Evolutionary conservation across 2,329 filamentous ascomycete species (phyloP).

Genomic region (Aureobasidium sp.): DNA sequence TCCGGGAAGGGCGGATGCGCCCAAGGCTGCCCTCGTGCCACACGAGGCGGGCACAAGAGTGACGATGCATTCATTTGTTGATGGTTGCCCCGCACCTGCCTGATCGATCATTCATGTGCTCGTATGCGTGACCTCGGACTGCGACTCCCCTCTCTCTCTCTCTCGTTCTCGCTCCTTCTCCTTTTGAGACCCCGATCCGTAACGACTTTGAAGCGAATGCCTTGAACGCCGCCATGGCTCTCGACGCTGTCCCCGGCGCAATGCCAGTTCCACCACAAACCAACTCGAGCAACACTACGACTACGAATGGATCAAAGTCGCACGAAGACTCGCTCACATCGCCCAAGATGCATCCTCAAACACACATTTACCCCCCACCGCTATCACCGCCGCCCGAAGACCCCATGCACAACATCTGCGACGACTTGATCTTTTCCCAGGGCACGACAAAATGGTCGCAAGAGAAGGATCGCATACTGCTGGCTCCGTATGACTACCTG

Average conservation of each 20-base stretch:
- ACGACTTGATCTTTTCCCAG: constrained; percentile 31
- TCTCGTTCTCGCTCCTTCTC: not conserved
- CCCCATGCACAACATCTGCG: constrained; percentile 16
- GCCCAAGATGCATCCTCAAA: constrained; percentile 4
- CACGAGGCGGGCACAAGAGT: not conserved
- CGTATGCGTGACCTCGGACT: not conserved
- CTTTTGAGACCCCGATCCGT: not conserved
- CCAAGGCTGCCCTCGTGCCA: not conserved
- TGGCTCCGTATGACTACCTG: constrained; percentile 74
- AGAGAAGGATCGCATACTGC: constrained; percentile 68
- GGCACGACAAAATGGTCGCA: constrained; percentile 50
- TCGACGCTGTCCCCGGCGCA: constrained; percentile 14
- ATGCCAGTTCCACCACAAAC: constrained; percentile 13
- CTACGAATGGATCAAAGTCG: constrained; percentile 7
- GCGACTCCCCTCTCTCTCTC: not conserved
- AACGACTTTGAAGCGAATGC: not conserved
- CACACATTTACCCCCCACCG: not conserved
- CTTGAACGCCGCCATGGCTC: constrained; percentile 6
- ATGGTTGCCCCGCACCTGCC: not conserved
- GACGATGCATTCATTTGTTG: not conserved
- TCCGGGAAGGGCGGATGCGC: not conserved
- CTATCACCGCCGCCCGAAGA: constrained; percentile 4
- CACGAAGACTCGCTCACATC: not conserved
- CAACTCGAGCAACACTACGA: constrained; percentile 10
- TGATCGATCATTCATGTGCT: not conserved